A percentile compares a stretch with the other conserved stretches of the same genome.
Evolutionary conservation across 306 rosid genomes (phyloP).

Genomic region (Lupinus albus): DNA sequence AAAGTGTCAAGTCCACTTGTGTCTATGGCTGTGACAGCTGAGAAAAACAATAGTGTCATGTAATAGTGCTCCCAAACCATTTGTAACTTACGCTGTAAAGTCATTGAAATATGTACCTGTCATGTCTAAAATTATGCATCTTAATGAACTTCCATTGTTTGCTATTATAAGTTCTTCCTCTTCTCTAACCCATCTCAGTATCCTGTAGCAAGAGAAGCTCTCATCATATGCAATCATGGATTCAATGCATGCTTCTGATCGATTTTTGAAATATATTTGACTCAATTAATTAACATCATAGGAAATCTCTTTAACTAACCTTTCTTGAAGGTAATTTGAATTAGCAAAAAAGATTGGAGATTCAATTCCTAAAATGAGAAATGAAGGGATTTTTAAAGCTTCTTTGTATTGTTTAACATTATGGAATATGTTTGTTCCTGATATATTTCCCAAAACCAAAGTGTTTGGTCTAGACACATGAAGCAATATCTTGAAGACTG

Average conservation of each 20-base stretch:
- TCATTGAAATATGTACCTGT: conserved; percentile 59
- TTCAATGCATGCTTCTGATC: conserved; percentile 3
- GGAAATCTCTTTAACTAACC: conserved; percentile 52
- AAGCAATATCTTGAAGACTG: conserved; percentile 85
- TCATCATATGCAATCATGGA: conserved; percentile 39
- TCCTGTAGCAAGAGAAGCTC: conserved; percentile 50
- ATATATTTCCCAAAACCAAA: conserved; percentile 70
- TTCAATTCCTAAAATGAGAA: conserved; percentile 78
- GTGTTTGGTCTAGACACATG: conserved; percentile 96
- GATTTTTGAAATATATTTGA: not conserved
- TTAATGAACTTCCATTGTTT: conserved; percentile 52
- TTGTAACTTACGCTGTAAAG: conserved; percentile 13
- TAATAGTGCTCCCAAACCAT: conserved; percentile 18
- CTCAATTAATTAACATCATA: not conserved
- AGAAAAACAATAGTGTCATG: conserved; percentile 34
- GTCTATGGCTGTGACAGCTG: conserved; percentile 90
- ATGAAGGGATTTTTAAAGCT: conserved; percentile 75
- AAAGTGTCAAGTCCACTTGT: conserved; percentile 74
- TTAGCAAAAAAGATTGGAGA: conserved; percentile 93
- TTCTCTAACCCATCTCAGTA: conserved; percentile 86
- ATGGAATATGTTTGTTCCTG: conserved; percentile 81
- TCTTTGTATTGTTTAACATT: conserved; percentile 72
- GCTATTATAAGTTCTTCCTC: conserved; percentile 78
- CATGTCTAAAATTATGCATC: conserved; percentile 81
- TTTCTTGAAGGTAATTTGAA: conserved; percentile 89